Evolutionary conservation across 129 eudicot genomes (phyloP).

Genomic region (Centrapalus pauciflorus): DNA sequence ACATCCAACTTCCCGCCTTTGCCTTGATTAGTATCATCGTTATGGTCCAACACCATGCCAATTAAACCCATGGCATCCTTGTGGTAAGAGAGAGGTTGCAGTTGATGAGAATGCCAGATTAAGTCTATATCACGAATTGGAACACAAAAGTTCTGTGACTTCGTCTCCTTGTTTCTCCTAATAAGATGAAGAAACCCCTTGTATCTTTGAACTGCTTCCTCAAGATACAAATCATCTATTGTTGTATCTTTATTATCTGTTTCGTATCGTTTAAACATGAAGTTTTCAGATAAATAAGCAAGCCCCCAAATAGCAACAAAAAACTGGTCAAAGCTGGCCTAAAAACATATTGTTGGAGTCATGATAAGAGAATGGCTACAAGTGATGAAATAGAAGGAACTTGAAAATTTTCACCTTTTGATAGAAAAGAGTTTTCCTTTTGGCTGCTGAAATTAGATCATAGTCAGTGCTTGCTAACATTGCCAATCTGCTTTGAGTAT

Average conservation of each 20-base stretch:
- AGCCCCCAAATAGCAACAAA: neutral
- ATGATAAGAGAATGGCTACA: too few relatives aligned
- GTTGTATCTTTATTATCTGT: slow-evolving; percentile 8
- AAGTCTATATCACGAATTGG: slow-evolving; percentile 30
- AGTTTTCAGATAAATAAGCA: too few relatives aligned
- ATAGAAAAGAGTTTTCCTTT: slow-evolving; percentile 22
- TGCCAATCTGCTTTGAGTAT: neutral
- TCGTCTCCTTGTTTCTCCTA: slow-evolving; percentile 5
- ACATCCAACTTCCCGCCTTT: slow-evolving; percentile 18
- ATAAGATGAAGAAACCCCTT: slow-evolving; percentile 33
- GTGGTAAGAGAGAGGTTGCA: slow-evolving; percentile 14
- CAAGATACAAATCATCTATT: slow-evolving; percentile 9
- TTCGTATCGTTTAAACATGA: neutral
- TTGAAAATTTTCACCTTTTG: slow-evolving; percentile 13
- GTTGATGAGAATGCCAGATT: slow-evolving; percentile 35
- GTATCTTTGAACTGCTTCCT: slow-evolving; percentile 23
- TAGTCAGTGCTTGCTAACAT: neutral
- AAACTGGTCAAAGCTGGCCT: too few relatives aligned
- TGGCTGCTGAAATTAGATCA: slow-evolving; percentile 32
- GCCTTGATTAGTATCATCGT: slow-evolving; percentile 14
- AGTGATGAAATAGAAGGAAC: too few relatives aligned
- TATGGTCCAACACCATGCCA: slow-evolving; percentile 19
- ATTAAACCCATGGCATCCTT: slow-evolving; percentile 1
- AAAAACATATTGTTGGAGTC: too few relatives aligned
- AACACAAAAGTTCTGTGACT: slow-evolving; percentile 1